Evolutionary conservation across 257 asterid species (phyloP).

Genomic region (Buddleja alternifolia): DNA sequence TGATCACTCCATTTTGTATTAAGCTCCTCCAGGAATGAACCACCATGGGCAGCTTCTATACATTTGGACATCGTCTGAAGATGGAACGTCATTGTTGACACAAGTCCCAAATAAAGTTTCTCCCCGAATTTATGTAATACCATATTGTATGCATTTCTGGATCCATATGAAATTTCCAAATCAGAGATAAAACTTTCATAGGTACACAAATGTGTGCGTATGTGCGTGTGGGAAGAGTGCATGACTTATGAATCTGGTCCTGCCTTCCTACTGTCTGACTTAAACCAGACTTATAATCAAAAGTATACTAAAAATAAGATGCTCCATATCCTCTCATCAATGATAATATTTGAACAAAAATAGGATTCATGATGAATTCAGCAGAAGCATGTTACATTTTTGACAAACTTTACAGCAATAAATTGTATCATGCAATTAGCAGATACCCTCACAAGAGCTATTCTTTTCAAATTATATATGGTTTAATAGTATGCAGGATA

Average conservation of each 20-base stretch:
- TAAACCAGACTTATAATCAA: constrained; percentile 2
- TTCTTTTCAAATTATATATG: not conserved
- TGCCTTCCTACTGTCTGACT: not conserved
- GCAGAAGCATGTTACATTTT: no score
- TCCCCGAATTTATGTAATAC: constrained; percentile 86
- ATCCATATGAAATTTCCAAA: constrained; percentile 28
- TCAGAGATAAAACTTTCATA: constrained; percentile 26
- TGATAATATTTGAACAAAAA: not conserved
- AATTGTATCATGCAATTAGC: not conserved
- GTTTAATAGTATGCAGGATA: no score
- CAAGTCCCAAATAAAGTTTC: constrained; percentile 81
- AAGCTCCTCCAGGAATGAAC: constrained; percentile 75
- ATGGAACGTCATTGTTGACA: constrained; percentile 68
- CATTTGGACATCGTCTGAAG: constrained; percentile 61
- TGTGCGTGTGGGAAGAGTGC: not conserved
- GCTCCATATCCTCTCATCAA: not conserved
- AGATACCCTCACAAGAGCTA: not conserved
- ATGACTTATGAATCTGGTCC: not conserved
- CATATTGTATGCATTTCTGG: constrained; percentile 92
- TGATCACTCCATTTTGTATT: constrained; percentile 80
- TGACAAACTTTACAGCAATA: no score
- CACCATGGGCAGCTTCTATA: constrained; percentile 78
- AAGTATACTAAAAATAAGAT: not conserved
- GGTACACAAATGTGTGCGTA: not conserved
- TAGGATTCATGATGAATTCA: no score